Base-by-base conservation (phyloP, 345 rosid genomes). In the Hirschfeldia incana region DNA sequence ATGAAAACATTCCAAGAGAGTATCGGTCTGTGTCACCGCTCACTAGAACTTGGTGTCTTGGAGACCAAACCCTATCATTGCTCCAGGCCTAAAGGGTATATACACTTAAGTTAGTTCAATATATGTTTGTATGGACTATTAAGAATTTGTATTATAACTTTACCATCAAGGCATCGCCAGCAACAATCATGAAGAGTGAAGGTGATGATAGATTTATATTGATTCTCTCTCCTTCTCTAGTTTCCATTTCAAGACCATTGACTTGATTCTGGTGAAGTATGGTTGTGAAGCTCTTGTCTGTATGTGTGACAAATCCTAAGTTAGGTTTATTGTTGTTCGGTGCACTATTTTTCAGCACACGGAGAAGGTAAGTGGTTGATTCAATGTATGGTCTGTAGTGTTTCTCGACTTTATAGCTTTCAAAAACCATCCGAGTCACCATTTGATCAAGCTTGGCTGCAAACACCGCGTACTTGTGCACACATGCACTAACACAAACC, bases 131-230 rank as follows among this genome's bases (percentile, higher is more conserved):
- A 51, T 30, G 36, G 72, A 53, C 42, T 67, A 26, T 69, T 7
- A 71, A 72, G 44, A 1, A 29, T 29, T 32, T 60, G 13, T 33
- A 70, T 76, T 12, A 10, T 59, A 65, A 72, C 5, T 26, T 75
- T 77, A 89, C 92, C 87, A 78, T 76, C 67, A 85, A 66, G 42
- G 88, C 89, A 62, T 89, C 94, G 2, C 94, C 94, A 4, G 87
- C 87, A 0, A 90, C 60, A 64, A 88, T 80, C 39, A 90, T 53
- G 70, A 92, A 88, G 39, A 80, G 66, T 49, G 88, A 87, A 27
- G 85, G 66, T 30, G 90, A 88, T 27, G 84, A 66, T 30, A 82
- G 83, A 17, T 84, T 81, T 4, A 88, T 83, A 5, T 62, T 53
- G 79, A 92, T 77, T 83, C 81, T 69, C 8, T 62, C 71, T 4